phyloP scores from a whole-genome alignment of 768 basidiomycete species.

The Lentinula lateritia region DNA sequence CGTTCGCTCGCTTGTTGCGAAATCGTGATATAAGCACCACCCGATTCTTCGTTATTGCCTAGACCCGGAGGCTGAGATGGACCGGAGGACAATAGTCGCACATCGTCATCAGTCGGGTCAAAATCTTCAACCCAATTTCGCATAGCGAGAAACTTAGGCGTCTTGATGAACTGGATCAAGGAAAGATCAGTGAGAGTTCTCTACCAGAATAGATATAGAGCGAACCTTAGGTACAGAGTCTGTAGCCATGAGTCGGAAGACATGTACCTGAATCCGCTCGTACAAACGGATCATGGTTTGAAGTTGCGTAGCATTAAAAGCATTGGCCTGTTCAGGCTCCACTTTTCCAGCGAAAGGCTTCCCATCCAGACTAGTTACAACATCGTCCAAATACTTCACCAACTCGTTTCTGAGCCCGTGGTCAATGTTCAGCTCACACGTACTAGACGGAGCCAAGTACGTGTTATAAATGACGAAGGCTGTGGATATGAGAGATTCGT shows the following conservation, averaged over 20 bases:
- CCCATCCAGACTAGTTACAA: slow-evolving; percentile 72
- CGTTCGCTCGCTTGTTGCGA: slow-evolving; percentile 78
- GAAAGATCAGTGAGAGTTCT: background rate
- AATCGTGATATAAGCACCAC: slow-evolving; percentile 82
- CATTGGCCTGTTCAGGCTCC: slow-evolving; percentile 72
- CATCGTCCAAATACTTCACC: slow-evolving; percentile 87
- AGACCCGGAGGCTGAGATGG: slow-evolving; percentile 72
- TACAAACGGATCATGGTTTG: slow-evolving; percentile 91
- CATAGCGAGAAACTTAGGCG: slow-evolving; percentile 72
- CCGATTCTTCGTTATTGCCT: slow-evolving; percentile 58
- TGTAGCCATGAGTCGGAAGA: slow-evolving; percentile 96
- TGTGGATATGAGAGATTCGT: slow-evolving; percentile 90
- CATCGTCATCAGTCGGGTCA: slow-evolving; percentile 58
- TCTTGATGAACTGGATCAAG: slow-evolving; percentile 73
- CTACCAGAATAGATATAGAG: background rate
- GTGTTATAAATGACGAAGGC: slow-evolving; percentile 93
- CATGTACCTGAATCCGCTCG: slow-evolving; percentile 94
- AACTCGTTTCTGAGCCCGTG: slow-evolving; percentile 94
- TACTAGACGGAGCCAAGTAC: slow-evolving; percentile 93
- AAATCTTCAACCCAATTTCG: slow-evolving; percentile 77
- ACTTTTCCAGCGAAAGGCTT: slow-evolving; percentile 76
- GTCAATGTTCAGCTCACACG: slow-evolving; percentile 96
- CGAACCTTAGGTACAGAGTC: slow-evolving; percentile 96
- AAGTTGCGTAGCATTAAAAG: slow-evolving; percentile 92
- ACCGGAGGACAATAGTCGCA: slow-evolving; percentile 45